Base-by-base conservation (phyloP, 1,284 basidiomycete species). In the Leccinum proliferum region DNA sequence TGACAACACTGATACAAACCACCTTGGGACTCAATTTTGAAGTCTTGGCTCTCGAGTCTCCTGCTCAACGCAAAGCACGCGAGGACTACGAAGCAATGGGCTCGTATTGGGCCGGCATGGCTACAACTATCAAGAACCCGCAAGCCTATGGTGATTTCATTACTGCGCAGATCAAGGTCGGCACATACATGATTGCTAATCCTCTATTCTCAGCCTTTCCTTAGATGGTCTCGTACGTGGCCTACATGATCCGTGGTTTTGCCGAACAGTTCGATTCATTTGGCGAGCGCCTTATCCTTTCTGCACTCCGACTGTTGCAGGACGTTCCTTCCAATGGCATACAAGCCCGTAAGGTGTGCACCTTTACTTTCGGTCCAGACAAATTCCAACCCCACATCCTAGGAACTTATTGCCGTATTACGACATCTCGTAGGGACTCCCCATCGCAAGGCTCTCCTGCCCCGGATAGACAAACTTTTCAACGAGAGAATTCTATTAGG, bases 401-500 rank as follows among this genome's bases (percentile, higher is more conserved):
- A 96, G 90, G 97, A 99, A 75, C 80, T 99, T 52, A 87, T 98
- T 75, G 89, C 96, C 11, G 94, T 96, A 3, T 90, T 96, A 57
- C 87, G 97, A 21, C 96, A 99, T 76, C 85, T 99, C 39, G 84
- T 96, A 65, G 87, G 86, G 10, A 92, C 90, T 34, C 86, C 90
- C 35, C 89, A 94, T 70, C 84, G 94, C 57, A 84, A 88, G 46
- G 90, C 90, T 15, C 88, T 98, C 67, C 80, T 97, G 35, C 84
- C 88, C 1, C 88, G 94, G 68, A 86, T 99, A 62, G 93, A 97
- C 75, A 94, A 94, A 64, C 81, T 99, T 12, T 85, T 98, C 39
- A 90, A 98, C 68, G 95, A 99, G 71, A 85, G 86, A 57, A 91
- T 98, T n/a, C 79, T 99, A 14, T 82, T 99, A 37, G 97, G 97